Percentiles rank a stretch among this genome's conserved stretches.
Conservation (phyloP, 768 basidiomycete species). For the Leccinum subgranulosum region DNA sequence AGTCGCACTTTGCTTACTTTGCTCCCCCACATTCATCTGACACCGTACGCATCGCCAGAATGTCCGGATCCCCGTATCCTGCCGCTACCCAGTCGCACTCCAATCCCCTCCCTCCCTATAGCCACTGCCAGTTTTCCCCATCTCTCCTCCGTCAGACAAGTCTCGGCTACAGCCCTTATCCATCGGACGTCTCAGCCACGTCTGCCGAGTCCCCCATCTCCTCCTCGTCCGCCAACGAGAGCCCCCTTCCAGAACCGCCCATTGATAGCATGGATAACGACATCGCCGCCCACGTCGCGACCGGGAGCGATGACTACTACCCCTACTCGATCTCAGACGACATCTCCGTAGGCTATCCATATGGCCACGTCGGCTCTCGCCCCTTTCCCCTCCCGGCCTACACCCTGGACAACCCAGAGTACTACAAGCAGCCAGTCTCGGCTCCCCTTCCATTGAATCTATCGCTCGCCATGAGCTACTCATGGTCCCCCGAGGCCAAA, state of each 20-base stretch:
- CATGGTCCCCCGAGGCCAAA: slow-evolving; percentile 31
- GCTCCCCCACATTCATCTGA: slow-evolving; percentile 15
- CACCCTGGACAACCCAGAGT: slow-evolving; percentile 20
- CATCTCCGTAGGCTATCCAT: slow-evolving; percentile 19
- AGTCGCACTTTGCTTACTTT: slow-evolving; percentile 22
- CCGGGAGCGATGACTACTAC: slow-evolving; percentile 27
- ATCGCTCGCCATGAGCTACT: slow-evolving; percentile 32
- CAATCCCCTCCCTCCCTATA: slow-evolving; percentile 11
- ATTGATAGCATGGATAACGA: slow-evolving; percentile 35
- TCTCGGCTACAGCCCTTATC: slow-evolving; percentile 35
- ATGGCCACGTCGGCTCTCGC: slow-evolving; percentile 21
- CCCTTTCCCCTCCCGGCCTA: slow-evolving; percentile 24
- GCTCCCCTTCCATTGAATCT: slow-evolving; percentile 32
- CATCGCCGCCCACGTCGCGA: slow-evolving; percentile 22
- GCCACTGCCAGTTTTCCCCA: slow-evolving; percentile 21
- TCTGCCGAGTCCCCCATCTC: slow-evolving; percentile 40
- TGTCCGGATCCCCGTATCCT: slow-evolving; percentile 24
- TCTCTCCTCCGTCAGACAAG: slow-evolving; percentile 14
- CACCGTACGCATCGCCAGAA: slow-evolving; percentile 22
- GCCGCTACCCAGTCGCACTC: slow-evolving; percentile 18
- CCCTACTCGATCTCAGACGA: slow-evolving; percentile 27
- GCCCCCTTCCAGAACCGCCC: slow-evolving; percentile 37
- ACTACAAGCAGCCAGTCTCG: slow-evolving; percentile 33
- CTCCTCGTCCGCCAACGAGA: slow-evolving; percentile 37
- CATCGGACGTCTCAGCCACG: slow-evolving; percentile 35